Evolutionary conservation across 257 asterid genomes (phyloP).

Genomic region (Pogostemon cablin): DNA sequence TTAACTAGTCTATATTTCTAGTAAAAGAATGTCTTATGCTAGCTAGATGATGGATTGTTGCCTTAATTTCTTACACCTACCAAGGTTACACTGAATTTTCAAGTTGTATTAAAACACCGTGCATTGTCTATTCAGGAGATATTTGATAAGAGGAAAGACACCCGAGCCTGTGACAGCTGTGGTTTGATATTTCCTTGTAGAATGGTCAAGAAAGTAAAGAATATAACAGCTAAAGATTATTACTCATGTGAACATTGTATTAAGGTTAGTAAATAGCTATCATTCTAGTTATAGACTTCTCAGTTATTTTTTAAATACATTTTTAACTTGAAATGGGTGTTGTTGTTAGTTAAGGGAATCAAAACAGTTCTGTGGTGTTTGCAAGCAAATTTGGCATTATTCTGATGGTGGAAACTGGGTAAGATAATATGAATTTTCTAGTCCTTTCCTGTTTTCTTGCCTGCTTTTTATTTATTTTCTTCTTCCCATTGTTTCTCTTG

Average conservation of each 20-base stretch:
- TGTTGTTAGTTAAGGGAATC: slow-evolving; percentile 68
- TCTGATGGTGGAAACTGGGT: slow-evolving; percentile 99
- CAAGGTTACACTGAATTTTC: slow-evolving; percentile 13
- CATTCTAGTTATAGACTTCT: slow-evolving; percentile 20
- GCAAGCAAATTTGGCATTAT: slow-evolving; percentile 90
- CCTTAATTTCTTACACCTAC: slow-evolving; percentile 3
- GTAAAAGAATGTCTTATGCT: slow-evolving; percentile 3
- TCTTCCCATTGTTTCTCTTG: slow-evolving; percentile 10
- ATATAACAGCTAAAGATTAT: slow-evolving; percentile 42
- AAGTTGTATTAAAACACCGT: slow-evolving; percentile 29
- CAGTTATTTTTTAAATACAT: slow-evolving; percentile 25
- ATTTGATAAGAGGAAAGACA: slow-evolving; percentile 48
- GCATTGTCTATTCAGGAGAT: slow-evolving; percentile 49
- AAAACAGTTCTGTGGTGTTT: slow-evolving; percentile 87
- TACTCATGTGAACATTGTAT: slow-evolving; percentile 78
- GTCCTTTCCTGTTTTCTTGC: slow-evolving; percentile 28
- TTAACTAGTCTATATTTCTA: slow-evolving; percentile 7
- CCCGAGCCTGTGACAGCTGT: slow-evolving; percentile 75
- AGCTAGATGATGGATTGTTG: slow-evolving; percentile 31
- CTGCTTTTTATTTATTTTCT: slow-evolving; percentile 8
- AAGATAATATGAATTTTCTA: slow-evolving; percentile 38
- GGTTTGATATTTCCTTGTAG: slow-evolving; percentile 60
- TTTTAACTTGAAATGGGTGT: slow-evolving; percentile 30
- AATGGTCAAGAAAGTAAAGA: slow-evolving; percentile 68
- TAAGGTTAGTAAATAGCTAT: slow-evolving; percentile 55